Evolutionary conservation across 2,329 filamentous ascomycete genomes (phyloP).

Genomic region (Endoconidiophora laricicola): DNA sequence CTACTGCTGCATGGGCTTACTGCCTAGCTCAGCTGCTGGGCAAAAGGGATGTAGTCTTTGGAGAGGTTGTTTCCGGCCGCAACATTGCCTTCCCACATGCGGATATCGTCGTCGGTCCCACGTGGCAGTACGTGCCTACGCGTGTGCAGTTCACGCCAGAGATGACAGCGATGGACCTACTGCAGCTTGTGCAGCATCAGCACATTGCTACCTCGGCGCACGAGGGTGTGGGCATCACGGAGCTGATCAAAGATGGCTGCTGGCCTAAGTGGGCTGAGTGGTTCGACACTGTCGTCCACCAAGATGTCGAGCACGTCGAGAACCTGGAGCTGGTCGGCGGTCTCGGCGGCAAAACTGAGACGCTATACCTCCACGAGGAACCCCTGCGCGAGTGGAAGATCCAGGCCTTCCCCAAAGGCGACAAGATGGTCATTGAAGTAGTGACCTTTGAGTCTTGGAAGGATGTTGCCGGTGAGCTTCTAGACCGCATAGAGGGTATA

Average conservation of each 20-base stretch:
- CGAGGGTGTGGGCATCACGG: conserved; percentile 36
- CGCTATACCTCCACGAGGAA: conserved; percentile 40
- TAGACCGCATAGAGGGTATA: conserved; percentile 31
- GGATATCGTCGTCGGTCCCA: conserved; percentile 44
- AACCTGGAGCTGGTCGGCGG: conserved; percentile 26
- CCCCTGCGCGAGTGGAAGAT: conserved; percentile 42
- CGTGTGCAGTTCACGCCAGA: conserved; percentile 38
- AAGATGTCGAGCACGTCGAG: conserved; percentile 46
- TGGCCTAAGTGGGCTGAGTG: conserved; percentile 26
- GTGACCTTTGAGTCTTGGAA: conserved; percentile 42
- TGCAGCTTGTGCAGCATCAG: conserved; percentile 37
- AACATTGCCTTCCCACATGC: conserved; percentile 34
- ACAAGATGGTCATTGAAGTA: conserved; percentile 36
- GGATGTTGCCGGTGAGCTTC: conserved; percentile 30
- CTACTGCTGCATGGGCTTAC: conserved; percentile 51
- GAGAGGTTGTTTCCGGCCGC: conserved; percentile 48
- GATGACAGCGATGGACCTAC: conserved; percentile 32
- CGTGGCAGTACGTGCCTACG: conserved; percentile 51
- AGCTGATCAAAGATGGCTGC: conserved; percentile 34
- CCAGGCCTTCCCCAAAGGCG: conserved; percentile 40
- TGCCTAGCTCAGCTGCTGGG: conserved; percentile 38
- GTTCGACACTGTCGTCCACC: conserved; percentile 42
- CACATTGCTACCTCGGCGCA: conserved; percentile 38
- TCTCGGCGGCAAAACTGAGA: conserved; percentile 32
- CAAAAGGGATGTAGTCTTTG: conserved; percentile 43